Percentiles rank a stretch among this genome's conserved stretches.
These are phyloP conservation scores for Cryoendolithus antarcticus DNA, from an alignment of 2,329 filamentous ascomycete species.

Conservation along the genomic window DNA sequence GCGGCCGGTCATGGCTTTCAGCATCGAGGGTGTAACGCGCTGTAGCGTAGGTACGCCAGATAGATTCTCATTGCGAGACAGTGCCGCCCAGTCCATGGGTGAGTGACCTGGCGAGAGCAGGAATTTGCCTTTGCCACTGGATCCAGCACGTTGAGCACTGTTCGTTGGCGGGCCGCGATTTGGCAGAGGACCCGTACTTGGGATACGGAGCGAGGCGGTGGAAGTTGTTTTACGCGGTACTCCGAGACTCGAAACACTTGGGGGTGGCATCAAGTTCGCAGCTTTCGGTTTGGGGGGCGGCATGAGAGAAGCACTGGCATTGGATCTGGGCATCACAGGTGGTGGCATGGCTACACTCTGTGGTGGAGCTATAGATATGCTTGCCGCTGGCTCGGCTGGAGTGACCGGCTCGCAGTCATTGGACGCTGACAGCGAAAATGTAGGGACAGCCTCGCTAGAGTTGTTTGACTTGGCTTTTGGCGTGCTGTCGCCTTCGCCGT, in stretches of 20 bases:
- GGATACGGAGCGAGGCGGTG: constrained; percentile 29
- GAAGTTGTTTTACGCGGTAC: too few species aligned
- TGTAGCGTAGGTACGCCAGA: constrained; percentile 42
- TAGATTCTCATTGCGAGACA: constrained; percentile 41
- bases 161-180: constrained; percentile 30
- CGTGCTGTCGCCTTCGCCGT: constrained; percentile 13
- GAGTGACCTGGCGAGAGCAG: constrained; percentile 81
- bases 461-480: constrained; percentile 8
- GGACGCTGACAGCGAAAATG: constrained; percentile 17
- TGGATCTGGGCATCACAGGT: constrained; percentile 17
- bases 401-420: constrained; percentile 23
- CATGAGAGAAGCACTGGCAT: constrained; percentile 1
- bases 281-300: constrained; percentile 10
- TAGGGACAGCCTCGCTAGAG: constrained; percentile 7
- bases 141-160: constrained; percentile 28
- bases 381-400: too few species aligned
- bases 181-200: constrained; percentile 36
- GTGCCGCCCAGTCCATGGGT: constrained; percentile 87
- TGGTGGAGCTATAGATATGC: too few species aligned
- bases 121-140: constrained; percentile 49
- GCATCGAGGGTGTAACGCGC: constrained; percentile 69
- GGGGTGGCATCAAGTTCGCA: constrained; percentile 19
- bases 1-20: constrained; percentile 67
- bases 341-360: constrained; percentile 20
- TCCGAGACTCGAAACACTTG: too few species aligned